Evolutionary conservation across 192 early-diverging fungal genomes (phyloP).

Genomic region (Hyaloraphidium curvatum): DNA sequence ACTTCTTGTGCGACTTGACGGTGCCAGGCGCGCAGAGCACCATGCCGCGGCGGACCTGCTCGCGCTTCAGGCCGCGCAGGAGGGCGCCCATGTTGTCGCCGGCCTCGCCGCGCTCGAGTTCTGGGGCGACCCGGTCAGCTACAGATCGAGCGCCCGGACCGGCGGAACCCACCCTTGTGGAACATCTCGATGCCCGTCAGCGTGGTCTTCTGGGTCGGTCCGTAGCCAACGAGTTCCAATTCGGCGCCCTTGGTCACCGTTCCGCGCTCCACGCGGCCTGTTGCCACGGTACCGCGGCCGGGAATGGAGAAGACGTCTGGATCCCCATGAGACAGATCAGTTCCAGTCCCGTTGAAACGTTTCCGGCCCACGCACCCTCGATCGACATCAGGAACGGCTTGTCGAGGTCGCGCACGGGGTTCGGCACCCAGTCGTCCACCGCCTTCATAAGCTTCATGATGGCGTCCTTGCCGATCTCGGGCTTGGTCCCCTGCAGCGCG

Average conservation of each 20-base stretch:
- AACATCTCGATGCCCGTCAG: conserved; percentile 99
- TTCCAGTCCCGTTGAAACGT: neutral
- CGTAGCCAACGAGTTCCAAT: conserved; percentile 92
- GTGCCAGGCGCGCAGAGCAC: conserved; percentile 80
- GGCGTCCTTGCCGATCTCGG: conserved; percentile 75
- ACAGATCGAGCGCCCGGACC: neutral
- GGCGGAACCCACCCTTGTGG: conserved; percentile 51
- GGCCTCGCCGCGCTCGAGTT: conserved; percentile 88
- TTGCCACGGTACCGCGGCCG: conserved; percentile 90
- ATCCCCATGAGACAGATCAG: neutral
- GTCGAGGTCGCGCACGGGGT: conserved; percentile 79
- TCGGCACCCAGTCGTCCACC: conserved; percentile 81
- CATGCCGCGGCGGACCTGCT: conserved; percentile 85
- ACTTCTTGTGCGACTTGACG: conserved; percentile 89
- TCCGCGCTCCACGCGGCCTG: conserved; percentile 90
- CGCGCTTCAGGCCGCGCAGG: conserved; percentile 92
- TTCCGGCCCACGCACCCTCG: conserved; percentile 33
- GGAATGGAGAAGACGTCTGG: conserved; percentile 92
- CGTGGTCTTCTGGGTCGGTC: conserved; percentile 64
- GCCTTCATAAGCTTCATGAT: conserved; percentile 82
- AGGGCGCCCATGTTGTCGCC: conserved; percentile 98
- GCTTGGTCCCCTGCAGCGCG: conserved; percentile 77
- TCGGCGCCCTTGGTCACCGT: conserved; percentile 79
- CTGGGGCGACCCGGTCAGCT: conserved; percentile 11
- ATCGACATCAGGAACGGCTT: conserved; percentile 99